phyloP scores from a whole-genome alignment of 495 filamentous ascomycete species.

The Apiosordaria backusii region DNA sequence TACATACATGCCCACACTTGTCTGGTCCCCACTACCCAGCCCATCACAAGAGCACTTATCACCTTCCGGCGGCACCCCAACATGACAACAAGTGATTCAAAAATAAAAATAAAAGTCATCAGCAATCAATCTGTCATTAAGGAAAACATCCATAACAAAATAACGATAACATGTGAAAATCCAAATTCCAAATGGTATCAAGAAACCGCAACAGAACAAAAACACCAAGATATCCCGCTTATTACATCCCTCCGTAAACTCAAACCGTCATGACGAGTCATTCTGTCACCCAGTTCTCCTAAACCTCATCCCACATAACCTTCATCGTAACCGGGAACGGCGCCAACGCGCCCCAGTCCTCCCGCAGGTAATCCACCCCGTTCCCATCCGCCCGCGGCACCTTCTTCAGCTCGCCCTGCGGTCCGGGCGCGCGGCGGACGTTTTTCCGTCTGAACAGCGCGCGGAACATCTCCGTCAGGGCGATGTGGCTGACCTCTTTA shows the following conservation, averaged over 20 bases:
- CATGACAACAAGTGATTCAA: neutral
- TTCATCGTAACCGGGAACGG: conserved; percentile 71
- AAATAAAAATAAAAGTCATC: neutral
- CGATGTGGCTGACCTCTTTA: conserved; percentile 56
- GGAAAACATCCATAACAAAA: neutral
- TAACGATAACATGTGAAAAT: neutral
- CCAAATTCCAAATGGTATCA: neutral
- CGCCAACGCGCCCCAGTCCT: conserved; percentile 68
- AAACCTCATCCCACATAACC: conserved; percentile 45
- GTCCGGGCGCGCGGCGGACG: conserved; percentile 66
- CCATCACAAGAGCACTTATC: too few relatives aligned
- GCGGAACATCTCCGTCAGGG: conserved; percentile 64
- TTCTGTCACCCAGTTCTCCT: too few relatives aligned
- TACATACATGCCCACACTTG: too few relatives aligned
- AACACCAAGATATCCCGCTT: too few relatives aligned
- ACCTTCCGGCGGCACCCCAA: neutral
- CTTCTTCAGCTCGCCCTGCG: conserved; percentile 71
- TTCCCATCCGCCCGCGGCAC: conserved; percentile 45
- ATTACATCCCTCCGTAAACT: too few relatives aligned
- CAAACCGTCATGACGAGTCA: too few relatives aligned
- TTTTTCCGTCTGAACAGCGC: conserved; percentile 59
- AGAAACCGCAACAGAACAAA: too few relatives aligned
- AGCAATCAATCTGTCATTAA: neutral
- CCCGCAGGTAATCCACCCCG: conserved; percentile 62
- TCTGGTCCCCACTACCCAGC: too few relatives aligned